A percentile compares a stretch with the other conserved stretches of the same genome.
These are phyloP conservation scores for Stephania cephalantha DNA, from an alignment of 164 flowering plant species.

Conservation along the genomic window DNA sequence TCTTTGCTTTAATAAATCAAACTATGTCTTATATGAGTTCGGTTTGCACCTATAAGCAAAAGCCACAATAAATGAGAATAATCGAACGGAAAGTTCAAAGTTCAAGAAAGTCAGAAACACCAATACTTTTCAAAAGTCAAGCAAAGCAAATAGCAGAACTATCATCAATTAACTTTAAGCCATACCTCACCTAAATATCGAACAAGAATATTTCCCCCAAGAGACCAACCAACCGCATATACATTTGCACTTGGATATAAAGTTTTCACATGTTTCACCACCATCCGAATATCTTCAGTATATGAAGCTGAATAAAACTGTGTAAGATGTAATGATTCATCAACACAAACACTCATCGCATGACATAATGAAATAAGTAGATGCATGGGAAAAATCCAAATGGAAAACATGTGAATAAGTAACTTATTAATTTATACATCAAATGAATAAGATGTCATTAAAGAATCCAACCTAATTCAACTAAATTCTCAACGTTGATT, in stretches of 20 bases:
- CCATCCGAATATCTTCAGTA: conserved; percentile 66
- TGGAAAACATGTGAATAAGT: background rate
- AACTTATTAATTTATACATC: background rate
- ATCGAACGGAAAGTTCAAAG: background rate
- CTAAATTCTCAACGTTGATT: background rate
- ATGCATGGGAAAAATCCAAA: background rate
- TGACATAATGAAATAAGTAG: background rate
- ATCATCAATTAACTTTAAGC: background rate
- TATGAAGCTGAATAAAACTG: conserved; percentile 97
- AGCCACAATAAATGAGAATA: background rate
- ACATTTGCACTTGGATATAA: conserved; percentile 72
- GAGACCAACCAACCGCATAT: conserved; percentile 94
- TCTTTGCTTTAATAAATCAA: background rate
- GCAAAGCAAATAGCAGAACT: background rate
- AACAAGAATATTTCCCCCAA: conserved; percentile 95
- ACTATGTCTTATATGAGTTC: no score
- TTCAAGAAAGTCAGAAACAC: background rate
- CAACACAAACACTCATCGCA: background rate
- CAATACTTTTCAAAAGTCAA: background rate
- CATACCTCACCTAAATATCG: conserved; percentile 84
- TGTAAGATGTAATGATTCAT: conserved; percentile 19
- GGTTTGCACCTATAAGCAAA: background rate
- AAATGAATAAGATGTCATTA: background rate
- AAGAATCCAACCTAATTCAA: background rate
- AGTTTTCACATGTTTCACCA: conserved; percentile 52